Conservation (phyloP, 2,329 filamentous ascomycete genomes). For the Fusarium sp. region DNA sequence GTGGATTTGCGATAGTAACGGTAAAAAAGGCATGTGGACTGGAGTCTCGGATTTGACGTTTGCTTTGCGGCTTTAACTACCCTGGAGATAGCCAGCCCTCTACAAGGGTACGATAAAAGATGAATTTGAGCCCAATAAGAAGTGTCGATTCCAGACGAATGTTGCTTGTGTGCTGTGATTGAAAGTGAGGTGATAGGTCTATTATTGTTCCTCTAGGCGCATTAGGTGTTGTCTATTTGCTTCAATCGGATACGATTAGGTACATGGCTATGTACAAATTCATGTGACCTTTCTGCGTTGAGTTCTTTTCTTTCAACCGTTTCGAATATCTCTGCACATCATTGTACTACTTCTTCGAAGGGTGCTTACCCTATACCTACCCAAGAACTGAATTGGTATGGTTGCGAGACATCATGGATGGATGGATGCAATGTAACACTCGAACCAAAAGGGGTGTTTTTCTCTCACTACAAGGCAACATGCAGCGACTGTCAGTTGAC, state of each 20-base stretch:
- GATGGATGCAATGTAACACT: neutral
- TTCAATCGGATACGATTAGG: no score
- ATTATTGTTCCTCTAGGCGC: neutral
- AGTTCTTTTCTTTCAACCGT: no score
- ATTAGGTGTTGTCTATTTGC: neutral
- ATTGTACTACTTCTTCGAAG: no score
- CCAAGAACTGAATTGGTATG: neutral
- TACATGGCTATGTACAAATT: no score
- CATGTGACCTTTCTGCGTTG: no score
- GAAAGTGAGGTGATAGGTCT: neutral
- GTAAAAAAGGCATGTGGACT: conserved; percentile 55
- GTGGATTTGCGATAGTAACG: conserved; percentile 43
- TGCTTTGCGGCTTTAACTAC: conserved; percentile 52
- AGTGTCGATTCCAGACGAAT: conserved; percentile 44
- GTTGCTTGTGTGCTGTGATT: conserved; percentile 7
- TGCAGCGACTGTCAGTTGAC: conserved; percentile 35
- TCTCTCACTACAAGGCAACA: neutral
- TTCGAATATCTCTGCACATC: neutral
- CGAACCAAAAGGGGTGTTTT: neutral
- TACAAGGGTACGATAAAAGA: conserved; percentile 56
- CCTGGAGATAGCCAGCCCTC: conserved; percentile 54
- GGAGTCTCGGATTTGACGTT: conserved; percentile 59
- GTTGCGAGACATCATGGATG: neutral
- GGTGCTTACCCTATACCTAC: neutral
- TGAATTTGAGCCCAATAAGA: conserved; percentile 52